Conservation (phyloP, 176 grass and related monocot genomes). For the Tuctoria greenei region DNA sequence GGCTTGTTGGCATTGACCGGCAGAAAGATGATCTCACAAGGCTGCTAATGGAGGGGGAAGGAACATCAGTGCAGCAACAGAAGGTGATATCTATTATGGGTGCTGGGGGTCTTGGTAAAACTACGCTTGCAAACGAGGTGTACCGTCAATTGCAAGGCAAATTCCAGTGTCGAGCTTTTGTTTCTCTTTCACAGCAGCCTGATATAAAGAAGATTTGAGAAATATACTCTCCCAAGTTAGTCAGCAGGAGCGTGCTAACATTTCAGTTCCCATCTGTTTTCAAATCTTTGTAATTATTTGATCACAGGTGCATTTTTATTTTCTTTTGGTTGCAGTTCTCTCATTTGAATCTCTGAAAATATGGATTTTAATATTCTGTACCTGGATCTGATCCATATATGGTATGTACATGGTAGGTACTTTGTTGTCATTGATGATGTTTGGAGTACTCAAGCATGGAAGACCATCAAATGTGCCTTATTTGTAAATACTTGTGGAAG, state of each 20-base stretch:
- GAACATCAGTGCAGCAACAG: neutral
- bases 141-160: neutral
- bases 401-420: slow-evolving; percentile 3
- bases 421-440: slow-evolving; percentile 39
- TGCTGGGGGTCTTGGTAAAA: slow-evolving; percentile 29
- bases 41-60: slow-evolving; percentile 11
- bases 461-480: slow-evolving; percentile 25
- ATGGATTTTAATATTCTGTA: neutral
- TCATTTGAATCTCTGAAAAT: neutral
- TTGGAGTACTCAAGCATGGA: slow-evolving; percentile 28
- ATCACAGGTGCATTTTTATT: neutral
- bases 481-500: slow-evolving; percentile 11
- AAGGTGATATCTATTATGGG: slow-evolving; percentile 32
- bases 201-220: slow-evolving; percentile 27
- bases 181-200: slow-evolving; percentile 27
- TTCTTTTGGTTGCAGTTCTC: neutral
- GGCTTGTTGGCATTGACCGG: neutral
- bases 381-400: neutral
- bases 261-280: neutral
- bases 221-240: slow-evolving; percentile 27
- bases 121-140: slow-evolving; percentile 23
- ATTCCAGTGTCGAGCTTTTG: slow-evolving; percentile 30
- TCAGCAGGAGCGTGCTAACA: neutral
- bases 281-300: neutral
- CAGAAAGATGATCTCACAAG: neutral